phyloP scores from a whole-genome alignment of 2,329 filamentous ascomycete genomes.

The Macrophomina tecta region DNA sequence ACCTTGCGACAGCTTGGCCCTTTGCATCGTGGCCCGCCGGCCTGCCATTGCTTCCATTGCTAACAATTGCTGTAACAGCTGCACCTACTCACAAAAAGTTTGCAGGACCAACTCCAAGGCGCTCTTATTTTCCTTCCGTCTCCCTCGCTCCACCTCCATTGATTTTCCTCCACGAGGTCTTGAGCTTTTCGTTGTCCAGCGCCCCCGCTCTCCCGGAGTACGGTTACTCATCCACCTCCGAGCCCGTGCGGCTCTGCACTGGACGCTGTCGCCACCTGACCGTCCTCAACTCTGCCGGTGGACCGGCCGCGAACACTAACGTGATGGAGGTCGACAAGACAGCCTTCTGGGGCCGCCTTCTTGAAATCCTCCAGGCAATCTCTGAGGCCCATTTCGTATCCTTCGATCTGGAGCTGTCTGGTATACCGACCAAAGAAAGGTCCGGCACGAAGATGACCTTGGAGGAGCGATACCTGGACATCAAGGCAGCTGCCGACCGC shows the following conservation, averaged over 20 bases:
- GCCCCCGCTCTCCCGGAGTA: not conserved
- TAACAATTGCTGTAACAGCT: not conserved
- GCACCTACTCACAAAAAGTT: not conserved
- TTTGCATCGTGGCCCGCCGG: not conserved
- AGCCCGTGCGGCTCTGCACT: not conserved
- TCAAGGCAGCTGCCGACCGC: constrained; percentile 64
- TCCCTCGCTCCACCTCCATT: not conserved
- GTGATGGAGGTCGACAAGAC: constrained; percentile 63
- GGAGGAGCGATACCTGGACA: constrained; percentile 66
- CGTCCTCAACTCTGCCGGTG: not conserved
- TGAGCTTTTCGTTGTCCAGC: not conserved
- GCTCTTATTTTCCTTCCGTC: not conserved
- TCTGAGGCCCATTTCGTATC: constrained; percentile 66
- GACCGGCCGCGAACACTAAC: constrained; percentile 39
- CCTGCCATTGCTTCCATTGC: constrained; percentile 7
- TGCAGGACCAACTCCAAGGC: constrained; percentile 6
- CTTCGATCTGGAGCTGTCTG: constrained; percentile 71
- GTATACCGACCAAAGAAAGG: constrained; percentile 54
- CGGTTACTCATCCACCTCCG: not conserved
- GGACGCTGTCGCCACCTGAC: not conserved
- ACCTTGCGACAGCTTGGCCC: not conserved
- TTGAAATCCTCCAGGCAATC: constrained; percentile 64
- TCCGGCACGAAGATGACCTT: constrained; percentile 55
- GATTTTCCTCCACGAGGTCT: not conserved
- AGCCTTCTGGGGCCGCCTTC: constrained; percentile 58